Evolutionary conservation across 2,329 filamentous ascomycete species (phyloP).

Genomic region (Clarireedia hainanense): DNA sequence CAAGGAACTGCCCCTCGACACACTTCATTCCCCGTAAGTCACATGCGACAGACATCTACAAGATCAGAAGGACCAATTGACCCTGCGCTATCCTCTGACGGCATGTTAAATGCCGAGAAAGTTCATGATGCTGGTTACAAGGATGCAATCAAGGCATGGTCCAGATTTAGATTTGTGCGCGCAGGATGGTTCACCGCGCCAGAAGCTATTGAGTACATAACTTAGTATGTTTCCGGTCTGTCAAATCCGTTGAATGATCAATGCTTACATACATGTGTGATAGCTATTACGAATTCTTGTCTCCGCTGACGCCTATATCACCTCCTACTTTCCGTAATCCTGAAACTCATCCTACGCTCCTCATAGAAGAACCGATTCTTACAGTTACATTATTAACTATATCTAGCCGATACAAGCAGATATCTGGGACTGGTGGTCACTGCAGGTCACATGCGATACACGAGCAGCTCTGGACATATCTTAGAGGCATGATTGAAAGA

Average conservation of each 20-base stretch:
- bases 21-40: conserved; percentile 18
- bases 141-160: conserved; percentile 80
- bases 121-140: conserved; percentile 48
- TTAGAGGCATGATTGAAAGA: conserved; percentile 90
- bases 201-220: conserved; percentile 88
- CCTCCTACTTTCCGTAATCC: conserved; percentile 82
- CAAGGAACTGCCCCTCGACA: conserved; percentile 13
- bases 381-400: conserved; percentile 88
- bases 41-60: conserved; percentile 14
- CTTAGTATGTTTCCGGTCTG: conserved; percentile 55
- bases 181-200: conserved; percentile 93
- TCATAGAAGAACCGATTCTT: conserved; percentile 88
- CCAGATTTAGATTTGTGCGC: conserved; percentile 85
- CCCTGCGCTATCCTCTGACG: conserved; percentile 20
- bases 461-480: conserved; percentile 89
- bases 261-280: conserved; percentile 17
- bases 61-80: conserved; percentile 21
- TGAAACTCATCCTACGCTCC: conserved; percentile 68
- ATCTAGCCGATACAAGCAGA: conserved; percentile 75
- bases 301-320: conserved; percentile 87
- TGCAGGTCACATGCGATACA: conserved; percentile 88
- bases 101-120: conserved; percentile 9
- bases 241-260: neutral
- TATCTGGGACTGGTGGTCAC: conserved; percentile 70
- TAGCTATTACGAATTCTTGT: conserved; percentile 85